Evolutionary conservation across 2,329 filamentous ascomycete species (phyloP).

Genomic region (Penicillium palitans): DNA sequence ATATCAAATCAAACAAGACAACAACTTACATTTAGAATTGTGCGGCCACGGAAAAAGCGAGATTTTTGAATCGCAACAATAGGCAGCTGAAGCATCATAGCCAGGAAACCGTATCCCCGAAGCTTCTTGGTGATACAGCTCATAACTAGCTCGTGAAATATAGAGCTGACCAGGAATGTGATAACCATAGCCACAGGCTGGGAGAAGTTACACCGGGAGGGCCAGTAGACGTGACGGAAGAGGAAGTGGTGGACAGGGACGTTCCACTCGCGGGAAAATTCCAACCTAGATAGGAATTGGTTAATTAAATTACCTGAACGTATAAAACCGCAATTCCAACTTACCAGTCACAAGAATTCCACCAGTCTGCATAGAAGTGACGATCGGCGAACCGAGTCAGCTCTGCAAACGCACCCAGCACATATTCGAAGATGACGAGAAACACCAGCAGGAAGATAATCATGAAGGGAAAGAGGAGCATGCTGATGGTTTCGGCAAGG

Average conservation of each 20-base stretch:
- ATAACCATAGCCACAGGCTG: conserved; percentile 77
- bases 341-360: conserved; percentile 59
- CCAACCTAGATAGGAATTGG: conserved; percentile 59
- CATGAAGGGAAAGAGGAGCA: conserved; percentile 96
- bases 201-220: conserved; percentile 73
- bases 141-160: conserved; percentile 95
- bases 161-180: conserved; percentile 85
- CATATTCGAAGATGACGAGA: conserved; percentile 96
- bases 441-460: conserved; percentile 93
- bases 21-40: conserved; percentile 67
- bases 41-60: conserved; percentile 69
- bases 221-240: conserved; percentile 88
- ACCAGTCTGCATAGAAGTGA: conserved; percentile 82
- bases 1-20: neutral
- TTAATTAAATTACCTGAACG: neutral
- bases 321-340: neutral
- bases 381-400: conserved; percentile 91
- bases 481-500: conserved; percentile 83
- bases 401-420: conserved; percentile 91
- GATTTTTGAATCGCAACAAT: conserved; percentile 90
- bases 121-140: conserved; percentile 97
- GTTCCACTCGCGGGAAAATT: conserved; percentile 96
- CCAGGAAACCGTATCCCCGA: conserved; percentile 86
- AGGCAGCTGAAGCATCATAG: conserved; percentile 95
- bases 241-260: conserved; percentile 97